phyloP scores from a whole-genome alignment of 257 asterid genomes.

The Galeopsis tetrahit region DNA sequence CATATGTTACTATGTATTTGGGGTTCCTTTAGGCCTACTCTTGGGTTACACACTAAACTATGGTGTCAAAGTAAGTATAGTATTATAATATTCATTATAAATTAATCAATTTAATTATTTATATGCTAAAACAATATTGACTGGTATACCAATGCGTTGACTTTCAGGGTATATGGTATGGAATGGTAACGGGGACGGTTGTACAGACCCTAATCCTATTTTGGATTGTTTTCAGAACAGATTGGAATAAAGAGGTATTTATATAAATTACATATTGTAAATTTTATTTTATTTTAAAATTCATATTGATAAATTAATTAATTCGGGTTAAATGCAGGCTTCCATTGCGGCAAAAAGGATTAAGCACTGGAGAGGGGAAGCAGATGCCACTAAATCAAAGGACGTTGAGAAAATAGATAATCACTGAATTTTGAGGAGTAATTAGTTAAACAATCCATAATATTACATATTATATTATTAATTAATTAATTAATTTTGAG shows the following conservation, averaged over 20 bases:
- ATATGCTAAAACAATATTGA: too few species aligned
- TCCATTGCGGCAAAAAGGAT: constrained; percentile 55
- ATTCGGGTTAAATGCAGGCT: constrained; percentile 40
- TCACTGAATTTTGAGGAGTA: background rate
- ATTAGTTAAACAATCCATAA: too few species aligned
- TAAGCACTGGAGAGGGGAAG: constrained; percentile 56
- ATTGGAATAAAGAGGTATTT: constrained; percentile 61
- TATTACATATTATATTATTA: too few species aligned
- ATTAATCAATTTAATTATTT: background rate
- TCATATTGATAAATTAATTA: background rate
- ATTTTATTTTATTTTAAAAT: background rate
- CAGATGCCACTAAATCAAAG: constrained; percentile 25
- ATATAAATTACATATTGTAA: background rate
- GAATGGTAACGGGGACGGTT: constrained; percentile 55
- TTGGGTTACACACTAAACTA: constrained; percentile 45
- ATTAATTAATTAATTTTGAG: too few species aligned
- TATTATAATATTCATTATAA: background rate
- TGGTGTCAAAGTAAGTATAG: constrained; percentile 52
- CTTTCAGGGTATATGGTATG: constrained; percentile 61
- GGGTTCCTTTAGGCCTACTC: constrained; percentile 49
- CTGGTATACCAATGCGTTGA: background rate
- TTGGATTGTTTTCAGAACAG: constrained; percentile 47
- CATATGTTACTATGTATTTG: constrained; percentile 51
- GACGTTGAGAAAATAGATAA: constrained; percentile 37
- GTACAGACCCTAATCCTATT: constrained; percentile 48